phyloP scores from a whole-genome alignment of 768 basidiomycete genomes.

The Hygrophorus russula region DNA sequence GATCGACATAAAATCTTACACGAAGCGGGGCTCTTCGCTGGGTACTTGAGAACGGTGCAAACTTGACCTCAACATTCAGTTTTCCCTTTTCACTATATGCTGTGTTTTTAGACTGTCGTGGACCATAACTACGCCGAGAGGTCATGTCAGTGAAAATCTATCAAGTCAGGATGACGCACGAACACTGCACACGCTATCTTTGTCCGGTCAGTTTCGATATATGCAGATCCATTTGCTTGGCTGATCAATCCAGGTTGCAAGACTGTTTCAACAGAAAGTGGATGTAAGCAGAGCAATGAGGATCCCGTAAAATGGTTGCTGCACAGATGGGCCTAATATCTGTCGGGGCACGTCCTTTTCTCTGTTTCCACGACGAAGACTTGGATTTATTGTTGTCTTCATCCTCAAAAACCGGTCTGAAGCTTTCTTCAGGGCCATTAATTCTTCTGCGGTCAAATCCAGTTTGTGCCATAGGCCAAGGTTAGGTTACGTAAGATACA shows the following conservation, averaged over 20 bases:
- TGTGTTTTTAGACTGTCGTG: slow-evolving; percentile 71
- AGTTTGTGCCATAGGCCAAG: slow-evolving; percentile 28
- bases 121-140: slow-evolving; percentile 51
- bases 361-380: slow-evolving; percentile 21
- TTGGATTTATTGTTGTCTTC: slow-evolving; percentile 13
- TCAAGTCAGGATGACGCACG: slow-evolving; percentile 20
- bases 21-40: slow-evolving; percentile 74
- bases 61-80: slow-evolving; percentile 94
- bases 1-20: slow-evolving; percentile 34
- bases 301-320: slow-evolving; percentile 10
- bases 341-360: slow-evolving; percentile 38
- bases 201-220: slow-evolving; percentile 84
- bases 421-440: slow-evolving; percentile 83
- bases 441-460: slow-evolving; percentile 79
- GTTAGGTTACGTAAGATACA: slow-evolving; percentile 7
- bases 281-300: slow-evolving; percentile 11
- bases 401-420: slow-evolving; percentile 47
- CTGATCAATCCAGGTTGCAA: slow-evolving; percentile 82
- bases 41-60: slow-evolving; percentile 83
- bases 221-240: slow-evolving; percentile 94
- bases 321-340: slow-evolving; percentile 85
- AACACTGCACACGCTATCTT: slow-evolving; percentile 97
- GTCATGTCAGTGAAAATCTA: slow-evolving; percentile 7
- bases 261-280: slow-evolving; percentile 33
- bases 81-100: slow-evolving; percentile 81